Conservation (phyloP, 768 basidiomycete species). For the Mycena capillaripes region DNA sequence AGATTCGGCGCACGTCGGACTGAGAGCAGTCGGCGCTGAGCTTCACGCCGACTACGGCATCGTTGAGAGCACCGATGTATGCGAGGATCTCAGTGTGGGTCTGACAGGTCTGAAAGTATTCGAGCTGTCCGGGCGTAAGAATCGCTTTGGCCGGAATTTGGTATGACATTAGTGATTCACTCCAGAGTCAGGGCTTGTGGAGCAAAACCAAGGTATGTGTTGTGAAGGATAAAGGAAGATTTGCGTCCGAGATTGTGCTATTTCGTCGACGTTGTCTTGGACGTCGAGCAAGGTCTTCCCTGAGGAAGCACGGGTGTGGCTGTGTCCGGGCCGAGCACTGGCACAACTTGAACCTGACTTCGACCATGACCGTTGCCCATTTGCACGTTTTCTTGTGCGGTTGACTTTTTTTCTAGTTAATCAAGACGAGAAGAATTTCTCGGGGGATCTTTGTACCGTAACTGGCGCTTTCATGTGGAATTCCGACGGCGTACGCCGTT, state of each 20-base stretch:
- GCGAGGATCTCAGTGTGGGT: slow-evolving; percentile 77
- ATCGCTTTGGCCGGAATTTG: slow-evolving; percentile 78
- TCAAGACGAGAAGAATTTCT: no score
- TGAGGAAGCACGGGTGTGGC: not conserved
- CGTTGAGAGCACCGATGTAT: slow-evolving; percentile 84
- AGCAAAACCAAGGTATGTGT: not conserved
- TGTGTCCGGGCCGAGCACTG: not conserved
- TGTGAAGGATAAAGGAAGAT: not conserved
- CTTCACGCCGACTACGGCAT: slow-evolving; percentile 81
- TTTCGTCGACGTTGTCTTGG: no score
- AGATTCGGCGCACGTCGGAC: slow-evolving; percentile 66
- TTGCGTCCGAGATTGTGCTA: not conserved
- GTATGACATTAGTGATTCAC: slow-evolving; percentile 48
- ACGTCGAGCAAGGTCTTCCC: no score
- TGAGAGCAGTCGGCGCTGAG: slow-evolving; percentile 72
- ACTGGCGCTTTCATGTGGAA: no score
- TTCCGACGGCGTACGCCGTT: no score
- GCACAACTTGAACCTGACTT: no score
- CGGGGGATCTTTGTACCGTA: no score
- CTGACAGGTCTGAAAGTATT: slow-evolving; percentile 82
- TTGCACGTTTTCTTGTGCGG: no score
- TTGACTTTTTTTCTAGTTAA: no score
- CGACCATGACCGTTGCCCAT: no score
- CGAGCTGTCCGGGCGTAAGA: slow-evolving; percentile 81
- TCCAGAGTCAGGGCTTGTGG: not conserved